Conservation (phyloP, 2,329 filamentous ascomycete species). For the Dothiorella sarmentorum region DNA sequence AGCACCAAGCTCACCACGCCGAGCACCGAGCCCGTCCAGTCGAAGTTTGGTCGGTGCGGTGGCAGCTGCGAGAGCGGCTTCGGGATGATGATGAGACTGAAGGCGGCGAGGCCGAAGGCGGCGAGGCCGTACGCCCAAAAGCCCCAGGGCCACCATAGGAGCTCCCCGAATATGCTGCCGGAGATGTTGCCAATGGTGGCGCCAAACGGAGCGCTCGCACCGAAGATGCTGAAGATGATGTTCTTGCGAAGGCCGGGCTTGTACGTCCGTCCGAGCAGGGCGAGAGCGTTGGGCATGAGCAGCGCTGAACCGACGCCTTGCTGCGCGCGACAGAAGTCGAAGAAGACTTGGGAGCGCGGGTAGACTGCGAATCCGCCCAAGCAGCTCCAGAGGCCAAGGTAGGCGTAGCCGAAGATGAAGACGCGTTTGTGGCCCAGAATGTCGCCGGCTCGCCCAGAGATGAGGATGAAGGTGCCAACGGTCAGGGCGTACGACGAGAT, state of each 20-base stretch:
- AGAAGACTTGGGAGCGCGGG: constrained; percentile 28
- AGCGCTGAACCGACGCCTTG: constrained; percentile 41
- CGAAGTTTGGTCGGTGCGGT: constrained; percentile 24
- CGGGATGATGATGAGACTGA: constrained; percentile 23
- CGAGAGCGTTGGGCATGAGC: constrained; percentile 38
- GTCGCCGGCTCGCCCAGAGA: constrained; percentile 45
- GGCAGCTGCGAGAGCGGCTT: constrained; percentile 21
- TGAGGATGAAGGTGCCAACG: constrained; percentile 45
- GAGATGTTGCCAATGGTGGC: constrained; percentile 35
- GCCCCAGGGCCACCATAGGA: constrained; percentile 34
- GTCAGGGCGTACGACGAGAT: constrained; percentile 44
- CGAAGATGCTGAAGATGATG: constrained; percentile 38
- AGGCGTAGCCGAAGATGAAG: constrained; percentile 40
- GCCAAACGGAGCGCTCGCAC: constrained; percentile 35
- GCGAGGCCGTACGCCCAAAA: constrained; percentile 27
- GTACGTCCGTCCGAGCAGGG: constrained; percentile 35
- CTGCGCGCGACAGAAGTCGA: constrained; percentile 37
- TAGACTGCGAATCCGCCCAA: constrained; percentile 40
- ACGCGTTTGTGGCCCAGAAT: constrained; percentile 43
- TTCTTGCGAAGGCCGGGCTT: constrained; percentile 37
- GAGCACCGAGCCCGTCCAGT: constrained; percentile 27
- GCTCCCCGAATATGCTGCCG: constrained; percentile 32
- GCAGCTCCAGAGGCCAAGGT: constrained; percentile 40
- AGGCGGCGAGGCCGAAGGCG: constrained; percentile 19
- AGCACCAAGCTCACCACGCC: constrained; percentile 28